Evolutionary conservation across 2,329 filamentous ascomycete genomes (phyloP).

Genomic region (Colletotrichum magnum): DNA sequence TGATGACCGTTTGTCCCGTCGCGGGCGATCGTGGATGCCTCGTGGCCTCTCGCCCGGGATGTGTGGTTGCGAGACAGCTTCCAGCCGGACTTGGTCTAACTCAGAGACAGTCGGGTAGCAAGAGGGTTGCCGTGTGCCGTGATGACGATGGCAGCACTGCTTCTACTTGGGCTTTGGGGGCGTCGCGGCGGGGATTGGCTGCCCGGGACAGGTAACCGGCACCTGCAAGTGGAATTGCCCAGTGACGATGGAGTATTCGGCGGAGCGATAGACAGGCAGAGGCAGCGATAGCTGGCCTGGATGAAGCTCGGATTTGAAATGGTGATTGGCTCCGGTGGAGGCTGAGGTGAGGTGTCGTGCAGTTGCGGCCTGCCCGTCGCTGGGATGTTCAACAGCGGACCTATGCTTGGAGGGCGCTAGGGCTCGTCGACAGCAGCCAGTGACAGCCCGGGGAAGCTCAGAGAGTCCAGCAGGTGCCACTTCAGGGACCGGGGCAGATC

Average conservation of each 20-base stretch:
- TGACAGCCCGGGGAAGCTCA: conserved; percentile 7
- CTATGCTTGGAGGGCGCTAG: conserved; percentile 35
- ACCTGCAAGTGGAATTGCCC: conserved; percentile 28
- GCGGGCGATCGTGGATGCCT: conserved; percentile 36
- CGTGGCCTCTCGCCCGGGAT: conserved; percentile 39
- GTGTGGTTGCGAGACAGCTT: conserved; percentile 9
- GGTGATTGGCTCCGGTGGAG: conserved; percentile 29
- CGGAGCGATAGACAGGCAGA: conserved; percentile 11
- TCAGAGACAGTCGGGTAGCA: conserved; percentile 28
- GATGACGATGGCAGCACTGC: conserved; percentile 22
- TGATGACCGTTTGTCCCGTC: conserved; percentile 36
- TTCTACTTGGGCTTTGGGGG: conserved; percentile 9
- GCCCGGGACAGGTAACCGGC: conserved; percentile 31
- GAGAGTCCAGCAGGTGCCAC: neutral
- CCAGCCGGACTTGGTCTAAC: conserved; percentile 10
- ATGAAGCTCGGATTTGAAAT: conserved; percentile 11
- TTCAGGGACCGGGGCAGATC: conserved; percentile 28
- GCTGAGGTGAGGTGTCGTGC: conserved; percentile 40
- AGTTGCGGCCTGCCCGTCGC: conserved; percentile 34
- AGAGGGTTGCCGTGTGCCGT: conserved; percentile 6
- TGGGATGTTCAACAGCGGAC: conserved; percentile 26
- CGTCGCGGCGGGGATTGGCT: conserved; percentile 29
- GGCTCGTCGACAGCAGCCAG: conserved; percentile 26
- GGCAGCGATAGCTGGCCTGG: conserved; percentile 17
- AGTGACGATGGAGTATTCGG: conserved; percentile 23